Conservation (phyloP, 352 stramenopile species). For the Globisporangium irregulare region DNA sequence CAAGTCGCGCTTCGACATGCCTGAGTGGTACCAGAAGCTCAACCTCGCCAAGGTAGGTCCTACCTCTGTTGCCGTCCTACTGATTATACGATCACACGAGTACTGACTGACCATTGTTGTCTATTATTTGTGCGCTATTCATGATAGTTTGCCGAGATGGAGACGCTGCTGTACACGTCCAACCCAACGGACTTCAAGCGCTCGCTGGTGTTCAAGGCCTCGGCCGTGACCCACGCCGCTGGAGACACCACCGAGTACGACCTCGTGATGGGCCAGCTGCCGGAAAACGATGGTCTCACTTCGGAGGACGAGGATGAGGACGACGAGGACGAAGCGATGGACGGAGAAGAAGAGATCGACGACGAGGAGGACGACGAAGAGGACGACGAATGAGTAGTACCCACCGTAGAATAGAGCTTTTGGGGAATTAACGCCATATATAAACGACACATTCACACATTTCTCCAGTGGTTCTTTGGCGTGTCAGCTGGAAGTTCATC, state of each 20-base stretch:
- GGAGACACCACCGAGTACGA: constrained; percentile 83
- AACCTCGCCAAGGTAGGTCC: constrained; percentile 48
- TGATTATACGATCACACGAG: background rate
- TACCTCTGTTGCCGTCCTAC: background rate
- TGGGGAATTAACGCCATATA: constrained; percentile 13
- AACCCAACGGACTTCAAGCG: constrained; percentile 58
- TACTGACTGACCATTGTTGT: constrained; percentile 3
- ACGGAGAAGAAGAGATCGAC: constrained; percentile 26
- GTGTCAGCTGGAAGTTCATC: background rate
- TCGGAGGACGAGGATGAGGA: constrained; percentile 60
- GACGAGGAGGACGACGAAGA: constrained; percentile 41
- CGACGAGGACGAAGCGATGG: constrained; percentile 30
- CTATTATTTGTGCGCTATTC: constrained; percentile 6
- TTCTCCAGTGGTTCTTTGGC: background rate
- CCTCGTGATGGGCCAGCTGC: constrained; percentile 73
- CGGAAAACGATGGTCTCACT: constrained; percentile 73
- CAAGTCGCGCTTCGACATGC: constrained; percentile 82
- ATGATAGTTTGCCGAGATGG: constrained; percentile 42
- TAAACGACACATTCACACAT: constrained; percentile 11
- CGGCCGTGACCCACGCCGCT: constrained; percentile 40
- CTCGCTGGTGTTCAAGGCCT: constrained; percentile 54
- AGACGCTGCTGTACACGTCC: constrained; percentile 55
- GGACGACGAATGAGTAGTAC: constrained; percentile 34
- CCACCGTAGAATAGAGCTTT: constrained; percentile 16
- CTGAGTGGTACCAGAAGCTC: constrained; percentile 59